Evolutionary conservation across 2,329 filamentous ascomycete genomes (phyloP), one percentile per base, ranked within the genome.

Genomic region (Clonostachys byssicola): DNA sequence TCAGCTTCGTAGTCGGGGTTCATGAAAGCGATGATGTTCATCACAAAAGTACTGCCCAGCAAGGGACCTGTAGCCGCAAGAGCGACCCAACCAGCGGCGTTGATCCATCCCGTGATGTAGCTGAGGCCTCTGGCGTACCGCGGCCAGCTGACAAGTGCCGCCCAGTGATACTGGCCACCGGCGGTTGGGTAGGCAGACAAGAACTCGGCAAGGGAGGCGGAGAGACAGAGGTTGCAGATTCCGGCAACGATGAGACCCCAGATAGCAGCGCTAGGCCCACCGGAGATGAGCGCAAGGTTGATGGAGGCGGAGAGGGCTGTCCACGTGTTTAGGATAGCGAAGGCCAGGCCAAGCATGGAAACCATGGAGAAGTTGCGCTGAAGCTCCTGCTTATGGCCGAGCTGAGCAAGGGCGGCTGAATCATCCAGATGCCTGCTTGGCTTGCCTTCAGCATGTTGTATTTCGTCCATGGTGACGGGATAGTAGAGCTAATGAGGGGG

Each of bases 1-100:
- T 85, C 63, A 3, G 77, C 50, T 18, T 72, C 67, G 57, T 84
- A 89, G 44, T 61, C 67, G 0, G 78, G 70, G 52, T 84, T 67
- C 62, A 83, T 77, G 35, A 89, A 30, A 9, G 67, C 2, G 77
- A 71, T 45, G n/a, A 13, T 13, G 30, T 44, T 20, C 18, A 45
- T 12, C 4, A 10, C 10, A 1, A 9, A 2, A 0, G 1, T 51
- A 69, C 70, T 67, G 34, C 59, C 67, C 48, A 74, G 73, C 53
- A 69, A 73, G 0, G 62, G 67, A 47, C 71, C 66, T 0, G 67
- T 68, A 1, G 70, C 73, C 13, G 73, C 66, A 0, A 74, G 57
- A 4, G 65, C 70, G 1, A 74, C 57, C 72, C 72, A 74, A 3
- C 71, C 71, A 7, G 61, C 61, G n/a, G 74, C 73, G 33, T 66